These are phyloP conservation scores for Oidiodendron maius DNA, from an alignment of 495 filamentous ascomycete species.

Conservation along the genomic window DNA sequence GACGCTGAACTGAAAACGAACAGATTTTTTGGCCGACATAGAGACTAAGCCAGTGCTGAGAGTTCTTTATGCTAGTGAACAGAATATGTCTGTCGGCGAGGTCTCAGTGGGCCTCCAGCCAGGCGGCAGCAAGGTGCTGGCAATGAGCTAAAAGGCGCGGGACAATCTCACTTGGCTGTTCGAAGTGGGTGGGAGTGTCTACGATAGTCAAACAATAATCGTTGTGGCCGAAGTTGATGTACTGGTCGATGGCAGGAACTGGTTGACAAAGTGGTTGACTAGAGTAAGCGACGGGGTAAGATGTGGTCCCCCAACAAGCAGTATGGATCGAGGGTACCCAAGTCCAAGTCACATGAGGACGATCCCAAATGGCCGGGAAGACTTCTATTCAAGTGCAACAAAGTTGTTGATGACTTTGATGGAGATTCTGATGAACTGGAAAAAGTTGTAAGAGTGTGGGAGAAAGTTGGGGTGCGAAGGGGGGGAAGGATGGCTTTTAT, in stretches of 20 bases:
- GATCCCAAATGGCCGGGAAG: conserved; percentile 8
- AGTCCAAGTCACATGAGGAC: conserved; percentile 10
- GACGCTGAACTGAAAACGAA: no score
- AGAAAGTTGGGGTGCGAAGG: conserved; percentile 19
- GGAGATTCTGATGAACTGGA: background rate
- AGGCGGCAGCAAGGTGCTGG: no score
- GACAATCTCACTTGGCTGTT: no score
- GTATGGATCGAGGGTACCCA: conserved; percentile 26
- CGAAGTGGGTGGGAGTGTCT: conserved; percentile 10
- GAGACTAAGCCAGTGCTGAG: no score
- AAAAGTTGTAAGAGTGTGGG: conserved; percentile 14
- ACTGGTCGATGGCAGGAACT: conserved; percentile 5
- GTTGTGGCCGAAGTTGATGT: conserved; percentile 10
- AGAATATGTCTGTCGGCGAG: no score
- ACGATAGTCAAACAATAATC: no score
- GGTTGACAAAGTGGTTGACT: conserved; percentile 12
- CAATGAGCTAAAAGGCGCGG: no score
- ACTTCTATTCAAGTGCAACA: conserved; percentile 14
- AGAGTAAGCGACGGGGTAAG: conserved; percentile 12
- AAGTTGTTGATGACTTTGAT: conserved; percentile 12
- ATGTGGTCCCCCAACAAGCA: conserved; percentile 6
- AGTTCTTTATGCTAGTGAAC: no score
- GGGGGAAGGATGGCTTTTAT: conserved; percentile 20
- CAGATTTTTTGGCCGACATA: no score
- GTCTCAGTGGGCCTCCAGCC: no score